phyloP scores from a whole-genome alignment of 2,329 filamentous ascomycete genomes.

The Cercospora berteroae region DNA sequence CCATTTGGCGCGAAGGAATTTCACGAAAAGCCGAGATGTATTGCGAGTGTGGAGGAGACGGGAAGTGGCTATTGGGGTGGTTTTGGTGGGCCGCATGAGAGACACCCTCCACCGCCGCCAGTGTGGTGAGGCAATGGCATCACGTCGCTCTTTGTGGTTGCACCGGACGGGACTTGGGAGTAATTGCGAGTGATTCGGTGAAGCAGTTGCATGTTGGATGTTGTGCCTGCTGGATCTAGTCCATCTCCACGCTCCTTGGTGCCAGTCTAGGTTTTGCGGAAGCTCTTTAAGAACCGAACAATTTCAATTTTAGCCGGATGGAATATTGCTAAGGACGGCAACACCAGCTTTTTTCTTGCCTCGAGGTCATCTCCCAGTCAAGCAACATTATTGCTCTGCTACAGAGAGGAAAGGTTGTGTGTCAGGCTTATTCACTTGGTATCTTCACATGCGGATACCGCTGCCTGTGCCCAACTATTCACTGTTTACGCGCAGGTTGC shows the following conservation, averaged over 20 bases:
- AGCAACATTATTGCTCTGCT: not conserved
- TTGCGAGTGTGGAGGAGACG: conserved; percentile 29
- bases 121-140: not conserved
- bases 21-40: conserved; percentile 51
- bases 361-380: not conserved
- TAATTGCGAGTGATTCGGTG: not conserved
- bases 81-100: not conserved
- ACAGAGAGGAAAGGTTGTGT: not conserved
- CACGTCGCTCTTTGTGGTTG: not conserved
- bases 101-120: not conserved
- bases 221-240: not conserved
- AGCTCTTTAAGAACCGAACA: not conserved
- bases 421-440: not conserved
- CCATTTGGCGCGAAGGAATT: conserved; percentile 57
- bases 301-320: not conserved
- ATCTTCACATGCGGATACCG: not conserved
- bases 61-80: conserved; percentile 27
- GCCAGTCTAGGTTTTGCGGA: not conserved
- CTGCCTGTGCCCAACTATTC: not conserved
- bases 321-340: not conserved
- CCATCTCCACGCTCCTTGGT: not conserved
- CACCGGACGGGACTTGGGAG: not conserved
- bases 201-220: not conserved
- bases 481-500: not conserved
- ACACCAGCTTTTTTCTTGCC: not conserved